Evolutionary conservation across 768 basidiomycete genomes (phyloP), one percentile per base, ranked within the genome.

Genomic region (Phaffia australis): DNA sequence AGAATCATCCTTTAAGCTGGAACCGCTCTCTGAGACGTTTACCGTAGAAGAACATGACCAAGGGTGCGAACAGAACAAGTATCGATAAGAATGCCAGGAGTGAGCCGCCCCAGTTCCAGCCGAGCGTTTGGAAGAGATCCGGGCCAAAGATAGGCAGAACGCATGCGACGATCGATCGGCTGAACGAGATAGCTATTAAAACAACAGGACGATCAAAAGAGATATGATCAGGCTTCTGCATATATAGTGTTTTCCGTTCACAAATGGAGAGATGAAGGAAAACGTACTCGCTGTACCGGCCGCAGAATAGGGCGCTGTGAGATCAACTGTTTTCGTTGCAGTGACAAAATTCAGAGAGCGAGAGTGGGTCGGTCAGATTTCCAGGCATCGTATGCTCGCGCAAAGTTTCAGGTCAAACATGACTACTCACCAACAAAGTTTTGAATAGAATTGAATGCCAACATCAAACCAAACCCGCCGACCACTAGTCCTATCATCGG

Each of bases 391-490:
- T 11, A 11, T 42, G 11, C 11, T 42, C 11, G 35, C 35, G 35
- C 35, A 42, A 11, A 42, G 11, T 42, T 11, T 42, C 35, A 42
- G 35, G 35, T 11, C 35, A 42, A 42, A 42, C 4, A 11, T 42
- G 11, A 5, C 4, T 42, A 42, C 35, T 42, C 11, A 42, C 35
- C 35, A 50, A 63, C 51, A n/a, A 62, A 68, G 56, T 57, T 68
- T 52, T 68, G 67, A 27, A 68, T 21, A 0, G 49, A 35, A 52
- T 68, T 68, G 67, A 68, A 68, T 25, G 61, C 25, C n/a, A 68
- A 57, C 67, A 68, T 68, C 16, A 68, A 57, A 16, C 65, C 65
- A 18, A 60, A 61, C 11, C 32, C 65, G 16, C 52, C 56, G 0
- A 66, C 8, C 7, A 46, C 65, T 8, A 66, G 49, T 1, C 65